phyloP scores from a whole-genome alignment of 257 asterid genomes.

The Petrea volubilis region DNA sequence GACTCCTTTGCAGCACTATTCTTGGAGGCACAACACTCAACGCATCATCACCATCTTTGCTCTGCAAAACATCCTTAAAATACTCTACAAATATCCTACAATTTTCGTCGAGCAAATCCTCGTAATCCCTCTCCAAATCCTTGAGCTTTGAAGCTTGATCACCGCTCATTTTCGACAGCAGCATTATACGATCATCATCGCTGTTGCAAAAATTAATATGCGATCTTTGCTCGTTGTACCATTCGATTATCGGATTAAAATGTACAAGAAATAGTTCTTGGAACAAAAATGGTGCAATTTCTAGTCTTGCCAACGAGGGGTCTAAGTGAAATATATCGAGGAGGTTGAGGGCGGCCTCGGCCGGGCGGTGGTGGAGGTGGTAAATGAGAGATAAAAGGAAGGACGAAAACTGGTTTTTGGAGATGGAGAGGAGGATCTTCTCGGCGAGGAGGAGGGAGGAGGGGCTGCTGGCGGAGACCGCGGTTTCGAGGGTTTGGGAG shows the following conservation, averaged over 20 bases:
- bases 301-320: constrained; percentile 54
- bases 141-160: constrained; percentile 50
- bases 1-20: constrained; percentile 24
- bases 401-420: constrained; percentile 42
- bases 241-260: constrained; percentile 46
- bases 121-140: constrained; percentile 61
- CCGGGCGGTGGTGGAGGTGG: constrained; percentile 35
- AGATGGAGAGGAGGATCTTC: constrained; percentile 50
- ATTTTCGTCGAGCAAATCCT: constrained; percentile 59
- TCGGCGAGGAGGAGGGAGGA: constrained; percentile 66
- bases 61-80: constrained; percentile 46
- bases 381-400: constrained; percentile 56
- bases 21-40: constrained; percentile 35
- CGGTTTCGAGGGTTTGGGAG: constrained; percentile 59
- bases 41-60: constrained; percentile 16
- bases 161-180: constrained; percentile 59
- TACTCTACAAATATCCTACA: constrained; percentile 48
- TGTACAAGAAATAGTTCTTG: constrained; percentile 62
- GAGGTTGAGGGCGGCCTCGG: constrained; percentile 48
- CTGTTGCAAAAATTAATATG: constrained; percentile 31
- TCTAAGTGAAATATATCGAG: constrained; percentile 44
- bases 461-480: constrained; percentile 49
- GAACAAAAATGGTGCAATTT: constrained; percentile 60
- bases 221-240: constrained; percentile 52
- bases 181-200: constrained; percentile 41